Conservation (phyloP, 2,329 filamentous ascomycete genomes). For the Ceratocystis cubensis region DNA sequence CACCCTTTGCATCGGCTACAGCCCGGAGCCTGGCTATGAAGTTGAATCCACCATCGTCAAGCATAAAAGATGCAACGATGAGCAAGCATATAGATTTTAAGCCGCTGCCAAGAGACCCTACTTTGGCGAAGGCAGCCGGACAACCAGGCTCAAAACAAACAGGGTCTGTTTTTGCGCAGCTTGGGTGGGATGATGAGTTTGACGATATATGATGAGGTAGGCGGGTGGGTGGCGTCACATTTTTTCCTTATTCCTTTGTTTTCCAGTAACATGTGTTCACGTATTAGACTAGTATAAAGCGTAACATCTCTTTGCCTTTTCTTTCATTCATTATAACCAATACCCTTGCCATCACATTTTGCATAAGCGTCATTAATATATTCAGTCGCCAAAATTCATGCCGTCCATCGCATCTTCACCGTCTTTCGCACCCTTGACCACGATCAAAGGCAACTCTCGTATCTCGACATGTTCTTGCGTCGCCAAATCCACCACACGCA, state of each 20-base stretch:
- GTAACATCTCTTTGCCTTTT: not conserved
- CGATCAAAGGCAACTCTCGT: conserved; percentile 56
- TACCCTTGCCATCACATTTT: conserved; percentile 1
- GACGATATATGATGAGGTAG: conserved; percentile 31
- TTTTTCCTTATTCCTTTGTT: conserved; percentile 7
- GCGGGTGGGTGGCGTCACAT: conserved; percentile 16
- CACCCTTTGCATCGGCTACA: conserved; percentile 18
- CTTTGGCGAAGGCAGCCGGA: not conserved
- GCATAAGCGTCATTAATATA: not conserved
- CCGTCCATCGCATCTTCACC: not conserved
- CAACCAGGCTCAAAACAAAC: not conserved
- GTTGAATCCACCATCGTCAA: conserved; percentile 1
- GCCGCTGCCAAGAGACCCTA: conserved; percentile 8
- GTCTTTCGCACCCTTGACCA: conserved; percentile 34
- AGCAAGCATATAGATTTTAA: conserved; percentile 11
- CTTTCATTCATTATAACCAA: conserved; percentile 1
- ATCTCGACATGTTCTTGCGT: conserved; percentile 69
- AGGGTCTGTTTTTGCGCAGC: conserved; percentile 39
- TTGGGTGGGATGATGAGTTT: conserved; percentile 48
- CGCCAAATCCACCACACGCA: conserved; percentile 59
- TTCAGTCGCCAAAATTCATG: not conserved
- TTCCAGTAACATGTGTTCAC: conserved; percentile 3
- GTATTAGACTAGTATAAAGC: conserved; percentile 2
- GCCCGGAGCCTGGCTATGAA: conserved; percentile 17
- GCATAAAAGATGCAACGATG: not conserved